These are phyloP conservation scores for Aspergillus sp. DNA, from an alignment of 2,329 filamentous ascomycete genomes.

Conservation along the genomic window DNA sequence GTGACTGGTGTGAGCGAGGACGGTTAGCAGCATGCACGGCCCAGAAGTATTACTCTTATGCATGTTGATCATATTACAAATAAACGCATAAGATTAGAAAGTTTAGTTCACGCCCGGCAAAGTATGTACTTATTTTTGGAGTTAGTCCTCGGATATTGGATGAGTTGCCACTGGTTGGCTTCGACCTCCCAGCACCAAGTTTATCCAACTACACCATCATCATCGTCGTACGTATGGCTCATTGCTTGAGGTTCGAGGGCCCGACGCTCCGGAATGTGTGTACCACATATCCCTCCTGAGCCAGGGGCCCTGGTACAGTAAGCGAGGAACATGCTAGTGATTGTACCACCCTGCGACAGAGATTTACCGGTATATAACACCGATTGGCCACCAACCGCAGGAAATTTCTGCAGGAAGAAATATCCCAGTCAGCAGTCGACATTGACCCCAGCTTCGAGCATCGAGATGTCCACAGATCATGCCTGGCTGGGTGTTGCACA, in stretches of 20 bases:
- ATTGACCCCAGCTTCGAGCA: neutral
- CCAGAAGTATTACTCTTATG: neutral
- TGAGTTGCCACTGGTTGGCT: neutral
- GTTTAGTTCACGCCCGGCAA: neutral
- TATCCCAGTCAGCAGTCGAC: neutral
- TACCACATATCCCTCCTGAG: neutral
- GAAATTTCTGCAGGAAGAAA: neutral
- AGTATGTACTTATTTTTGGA: neutral
- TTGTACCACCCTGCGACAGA: neutral
- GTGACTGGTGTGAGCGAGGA: conserved; percentile 4
- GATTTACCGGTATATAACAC: neutral
- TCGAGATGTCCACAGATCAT: neutral
- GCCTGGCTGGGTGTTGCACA: neutral
- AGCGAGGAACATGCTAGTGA: neutral
- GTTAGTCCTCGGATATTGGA: neutral
- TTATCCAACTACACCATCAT: no score
- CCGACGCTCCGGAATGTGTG: neutral
- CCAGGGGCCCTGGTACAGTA: neutral
- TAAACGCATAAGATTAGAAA: neutral
- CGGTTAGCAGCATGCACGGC: conserved; percentile 11
- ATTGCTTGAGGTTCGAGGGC: neutral
- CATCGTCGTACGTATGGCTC: no score
- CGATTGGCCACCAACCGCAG: neutral
- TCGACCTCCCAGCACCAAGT: no score
- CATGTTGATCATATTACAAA: neutral